These are phyloP conservation scores for Eucalyptus curtisii DNA, from an alignment of 345 rosid species.

Conservation along the genomic window DNA sequence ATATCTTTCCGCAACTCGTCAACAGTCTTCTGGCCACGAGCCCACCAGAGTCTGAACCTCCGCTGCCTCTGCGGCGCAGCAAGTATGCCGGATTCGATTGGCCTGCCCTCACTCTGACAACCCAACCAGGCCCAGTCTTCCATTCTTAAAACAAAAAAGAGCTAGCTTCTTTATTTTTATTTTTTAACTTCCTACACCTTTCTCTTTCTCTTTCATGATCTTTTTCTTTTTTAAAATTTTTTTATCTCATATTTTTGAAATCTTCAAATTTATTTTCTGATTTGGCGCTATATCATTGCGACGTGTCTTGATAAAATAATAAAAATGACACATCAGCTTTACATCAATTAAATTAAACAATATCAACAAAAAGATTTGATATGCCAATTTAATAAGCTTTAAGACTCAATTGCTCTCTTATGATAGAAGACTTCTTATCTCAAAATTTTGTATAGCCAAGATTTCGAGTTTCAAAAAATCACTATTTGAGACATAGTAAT, in stretches of 20 bases:
- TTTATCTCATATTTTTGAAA: background rate
- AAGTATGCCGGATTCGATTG: background rate
- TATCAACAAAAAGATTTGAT: too few relatives aligned
- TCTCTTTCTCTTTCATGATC: background rate
- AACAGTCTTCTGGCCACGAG: background rate
- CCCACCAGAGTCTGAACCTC: background rate
- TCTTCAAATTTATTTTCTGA: too few relatives aligned
- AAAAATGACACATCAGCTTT: too few relatives aligned
- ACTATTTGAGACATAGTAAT: background rate
- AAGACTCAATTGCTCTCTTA: accelerated
- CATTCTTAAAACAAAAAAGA: background rate
- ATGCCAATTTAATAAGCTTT: too few relatives aligned
- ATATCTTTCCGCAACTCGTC: background rate
- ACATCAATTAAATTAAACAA: too few relatives aligned
- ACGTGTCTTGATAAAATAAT: too few relatives aligned
- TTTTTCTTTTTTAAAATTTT: too few relatives aligned
- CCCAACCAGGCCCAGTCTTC: background rate
- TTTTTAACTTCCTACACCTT: background rate
- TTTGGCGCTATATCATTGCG: background rate
- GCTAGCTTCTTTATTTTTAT: too few relatives aligned
- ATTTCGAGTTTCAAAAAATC: background rate
- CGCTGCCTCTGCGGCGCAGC: background rate
- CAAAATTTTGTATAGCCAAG: background rate
- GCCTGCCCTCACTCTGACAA: too few relatives aligned
- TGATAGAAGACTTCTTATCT: accelerated